Conservation (phyloP, 257 asterid genomes). For the Plectranthus barbatus region DNA sequence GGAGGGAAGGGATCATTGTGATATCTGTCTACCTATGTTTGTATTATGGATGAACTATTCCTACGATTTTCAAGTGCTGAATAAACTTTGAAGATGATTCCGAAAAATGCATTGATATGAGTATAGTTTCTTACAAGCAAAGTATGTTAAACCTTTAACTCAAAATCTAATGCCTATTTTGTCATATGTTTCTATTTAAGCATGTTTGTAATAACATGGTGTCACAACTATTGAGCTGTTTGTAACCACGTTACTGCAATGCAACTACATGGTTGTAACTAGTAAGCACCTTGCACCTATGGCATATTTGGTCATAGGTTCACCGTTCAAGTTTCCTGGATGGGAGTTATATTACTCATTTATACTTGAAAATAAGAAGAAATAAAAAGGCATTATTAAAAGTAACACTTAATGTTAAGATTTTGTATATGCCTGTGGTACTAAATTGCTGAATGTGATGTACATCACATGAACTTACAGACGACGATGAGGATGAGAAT, state of each 20-base stretch:
- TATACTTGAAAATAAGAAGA: too few species aligned
- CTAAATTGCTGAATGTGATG: not conserved
- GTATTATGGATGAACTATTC: not conserved
- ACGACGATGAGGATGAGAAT: slow-evolving; percentile 55
- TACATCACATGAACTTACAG: slow-evolving; percentile 29
- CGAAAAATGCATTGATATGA: slow-evolving; percentile 1
- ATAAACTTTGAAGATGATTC: not conserved
- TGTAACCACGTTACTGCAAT: not conserved
- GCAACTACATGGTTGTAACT: not conserved
- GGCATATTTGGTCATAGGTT: too few species aligned
- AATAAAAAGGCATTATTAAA: too few species aligned
- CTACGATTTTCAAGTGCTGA: not conserved
- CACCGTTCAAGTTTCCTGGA: too few species aligned
- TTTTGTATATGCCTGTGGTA: not conserved
- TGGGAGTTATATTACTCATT: too few species aligned
- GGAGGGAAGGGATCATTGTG: too few species aligned
- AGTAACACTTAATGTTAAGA: not conserved
- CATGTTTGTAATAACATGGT: not conserved
- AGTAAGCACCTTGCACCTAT: too few species aligned
- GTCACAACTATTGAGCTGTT: not conserved
- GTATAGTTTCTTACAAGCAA: not conserved
- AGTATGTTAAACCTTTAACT: not conserved
- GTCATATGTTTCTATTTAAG: not conserved
- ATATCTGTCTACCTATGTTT: too few species aligned
- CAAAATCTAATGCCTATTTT: not conserved